Conservation (phyloP, 2,329 filamentous ascomycete genomes). For the Cladosporium sp. region DNA sequence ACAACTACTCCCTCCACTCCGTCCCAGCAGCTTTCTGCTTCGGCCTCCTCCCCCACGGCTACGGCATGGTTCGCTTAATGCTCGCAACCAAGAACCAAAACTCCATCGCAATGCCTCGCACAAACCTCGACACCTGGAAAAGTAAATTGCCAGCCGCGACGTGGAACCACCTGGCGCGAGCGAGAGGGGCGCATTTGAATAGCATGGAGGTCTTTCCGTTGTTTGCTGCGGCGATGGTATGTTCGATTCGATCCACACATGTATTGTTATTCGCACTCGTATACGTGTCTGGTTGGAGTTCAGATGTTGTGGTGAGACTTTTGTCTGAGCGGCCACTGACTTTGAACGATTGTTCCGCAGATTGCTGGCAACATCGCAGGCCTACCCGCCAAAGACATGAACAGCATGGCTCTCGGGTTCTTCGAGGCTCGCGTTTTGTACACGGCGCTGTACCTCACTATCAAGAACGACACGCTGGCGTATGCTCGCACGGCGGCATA, state of each 20-base stretch:
- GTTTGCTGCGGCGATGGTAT: slow-evolving; percentile 35
- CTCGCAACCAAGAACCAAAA: slow-evolving; percentile 20
- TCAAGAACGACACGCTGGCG: slow-evolving; percentile 22
- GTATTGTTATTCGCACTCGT: too few relatives aligned
- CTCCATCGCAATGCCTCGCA: slow-evolving; percentile 21
- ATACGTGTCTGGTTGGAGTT: too few relatives aligned
- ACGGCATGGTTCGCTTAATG: slow-evolving; percentile 22
- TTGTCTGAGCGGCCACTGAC: not conserved
- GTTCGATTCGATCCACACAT: not conserved
- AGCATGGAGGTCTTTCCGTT: slow-evolving; percentile 42
- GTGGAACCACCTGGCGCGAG: slow-evolving; percentile 23
- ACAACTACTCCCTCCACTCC: slow-evolving; percentile 23
- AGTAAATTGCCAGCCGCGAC: slow-evolving; percentile 18
- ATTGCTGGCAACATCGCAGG: slow-evolving; percentile 22
- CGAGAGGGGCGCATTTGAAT: slow-evolving; percentile 41
- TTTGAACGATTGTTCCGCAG: not conserved
- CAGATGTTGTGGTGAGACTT: not conserved
- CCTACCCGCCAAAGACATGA: slow-evolving; percentile 21
- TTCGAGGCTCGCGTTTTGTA: slow-evolving; percentile 21
- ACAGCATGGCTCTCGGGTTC: slow-evolving; percentile 20
- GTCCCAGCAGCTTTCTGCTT: slow-evolving; percentile 24
- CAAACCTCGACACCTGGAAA: slow-evolving; percentile 26
- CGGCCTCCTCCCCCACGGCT: slow-evolving; percentile 22
- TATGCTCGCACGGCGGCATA: slow-evolving; percentile 23
- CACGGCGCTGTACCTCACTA: slow-evolving; percentile 20